Conservation (phyloP, 192 early-diverging fungal species). For the Backusella sp. region DNA sequence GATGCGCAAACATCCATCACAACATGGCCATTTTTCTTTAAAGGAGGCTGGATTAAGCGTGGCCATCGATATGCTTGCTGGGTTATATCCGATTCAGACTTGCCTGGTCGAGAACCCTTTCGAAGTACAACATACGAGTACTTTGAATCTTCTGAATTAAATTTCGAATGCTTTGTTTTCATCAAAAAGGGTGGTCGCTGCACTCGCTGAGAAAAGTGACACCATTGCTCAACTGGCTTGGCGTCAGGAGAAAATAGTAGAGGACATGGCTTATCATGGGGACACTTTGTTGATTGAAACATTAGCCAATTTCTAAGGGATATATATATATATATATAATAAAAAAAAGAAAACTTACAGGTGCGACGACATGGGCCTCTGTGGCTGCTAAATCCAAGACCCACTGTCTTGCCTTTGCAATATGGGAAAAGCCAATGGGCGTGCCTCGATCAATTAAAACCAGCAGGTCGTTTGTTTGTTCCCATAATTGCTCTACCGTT, state of each 20-base stretch:
- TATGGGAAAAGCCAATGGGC: slow-evolving; percentile 62
- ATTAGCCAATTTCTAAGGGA: no score
- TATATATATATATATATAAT: no score
- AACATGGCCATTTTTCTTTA: slow-evolving; percentile 78
- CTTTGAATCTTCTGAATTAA: slow-evolving; percentile 69
- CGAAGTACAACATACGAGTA: slow-evolving; percentile 81
- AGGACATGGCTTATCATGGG: slow-evolving; percentile 75
- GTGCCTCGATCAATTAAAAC: slow-evolving; percentile 86
- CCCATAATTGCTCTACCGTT: slow-evolving; percentile 74
- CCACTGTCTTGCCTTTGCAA: slow-evolving; percentile 65
- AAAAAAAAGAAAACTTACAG: slow-evolving; percentile 42
- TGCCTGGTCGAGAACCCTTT: slow-evolving; percentile 53
- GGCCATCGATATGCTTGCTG: slow-evolving; percentile 62
- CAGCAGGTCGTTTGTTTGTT: slow-evolving; percentile 73
- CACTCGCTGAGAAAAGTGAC: slow-evolving; percentile 80
- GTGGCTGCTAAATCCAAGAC: slow-evolving; percentile 47
- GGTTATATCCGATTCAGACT: slow-evolving; percentile 18
- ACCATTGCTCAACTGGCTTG: slow-evolving; percentile 56
- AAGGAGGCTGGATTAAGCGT: slow-evolving; percentile 68
- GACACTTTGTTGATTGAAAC: slow-evolving; percentile 41
- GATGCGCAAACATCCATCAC: slow-evolving; percentile 65
- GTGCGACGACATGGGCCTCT: slow-evolving; percentile 73
- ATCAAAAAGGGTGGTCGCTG: slow-evolving; percentile 66
- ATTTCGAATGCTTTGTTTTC: slow-evolving; percentile 62
- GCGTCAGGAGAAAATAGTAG: slow-evolving; percentile 45